These are phyloP conservation scores for Fraxinus albicans DNA, from an alignment of 305 asterid species.

Conservation along the genomic window DNA sequence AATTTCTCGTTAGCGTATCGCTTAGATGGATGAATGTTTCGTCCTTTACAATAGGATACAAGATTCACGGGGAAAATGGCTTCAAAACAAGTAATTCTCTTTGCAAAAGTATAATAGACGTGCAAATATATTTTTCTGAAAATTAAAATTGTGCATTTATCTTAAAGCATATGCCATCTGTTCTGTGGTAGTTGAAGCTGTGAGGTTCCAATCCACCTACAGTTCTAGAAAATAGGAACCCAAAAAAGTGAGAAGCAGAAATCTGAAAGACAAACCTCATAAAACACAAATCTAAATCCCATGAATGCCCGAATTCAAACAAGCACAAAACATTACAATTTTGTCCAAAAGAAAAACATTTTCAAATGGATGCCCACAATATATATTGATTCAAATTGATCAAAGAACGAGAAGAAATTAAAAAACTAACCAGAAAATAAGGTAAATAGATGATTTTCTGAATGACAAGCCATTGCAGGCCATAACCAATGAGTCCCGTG, in stretches of 20 bases:
- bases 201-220: neutral
- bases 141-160: neutral
- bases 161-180: neutral
- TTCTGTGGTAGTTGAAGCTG: neutral
- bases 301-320: neutral
- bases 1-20: neutral
- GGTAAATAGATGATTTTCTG: conserved; percentile 44
- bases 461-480: conserved; percentile 59
- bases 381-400: neutral
- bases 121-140: neutral
- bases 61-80: neutral
- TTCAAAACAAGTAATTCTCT: neutral
- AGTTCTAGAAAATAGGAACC: neutral
- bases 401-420: neutral
- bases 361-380: neutral
- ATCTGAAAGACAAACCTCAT: neutral
- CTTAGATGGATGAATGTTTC: neutral
- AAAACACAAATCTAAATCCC: neutral
- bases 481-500: conserved; percentile 62
- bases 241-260: neutral
- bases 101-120: no score
- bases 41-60: neutral
- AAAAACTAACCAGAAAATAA: conserved; percentile 45
- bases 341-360: neutral
- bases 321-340: neutral